phyloP scores from a whole-genome alignment of 352 stramenopile genomes.

The Salisapilia sapeloensis region DNA sequence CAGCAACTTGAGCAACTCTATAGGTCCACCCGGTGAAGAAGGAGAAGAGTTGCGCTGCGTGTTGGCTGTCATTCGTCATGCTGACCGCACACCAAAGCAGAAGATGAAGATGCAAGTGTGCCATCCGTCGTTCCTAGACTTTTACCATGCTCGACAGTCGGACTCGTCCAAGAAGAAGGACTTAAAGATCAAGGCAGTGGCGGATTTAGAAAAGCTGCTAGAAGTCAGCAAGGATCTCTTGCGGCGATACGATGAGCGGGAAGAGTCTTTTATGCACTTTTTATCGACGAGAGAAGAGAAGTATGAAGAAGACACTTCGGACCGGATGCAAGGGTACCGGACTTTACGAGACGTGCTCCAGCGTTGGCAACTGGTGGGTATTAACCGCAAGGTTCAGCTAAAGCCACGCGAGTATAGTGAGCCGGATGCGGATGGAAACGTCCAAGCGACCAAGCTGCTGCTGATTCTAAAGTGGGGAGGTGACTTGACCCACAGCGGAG shows the following conservation, averaged over 20 bases:
- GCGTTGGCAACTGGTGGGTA: conserved; percentile 90
- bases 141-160: conserved; percentile 47
- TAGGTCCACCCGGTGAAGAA: conserved; percentile 7
- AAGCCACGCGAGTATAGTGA: conserved; percentile 54
- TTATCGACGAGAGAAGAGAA: conserved; percentile 34
- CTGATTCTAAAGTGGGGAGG: conserved; percentile 99
- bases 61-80: conserved; percentile 97
- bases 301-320: conserved; percentile 43
- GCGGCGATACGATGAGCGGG: conserved; percentile 34
- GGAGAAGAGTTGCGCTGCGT: conserved; percentile 98
- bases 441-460: conserved; percentile 77
- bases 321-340: conserved; percentile 67
- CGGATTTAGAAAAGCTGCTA: conserved; percentile 61
- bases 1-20: no score
- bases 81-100: conserved; percentile 99
- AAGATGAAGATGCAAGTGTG: conserved; percentile 97
- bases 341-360: conserved; percentile 92
- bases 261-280: conserved; percentile 42
- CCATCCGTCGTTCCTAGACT: conserved; percentile 80
- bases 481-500: conserved; percentile 94
- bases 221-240: conserved; percentile 64
- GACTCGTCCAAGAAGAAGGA: conserved; percentile 32
- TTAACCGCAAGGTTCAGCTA: conserved; percentile 98
- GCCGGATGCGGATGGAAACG: conserved; percentile 10
- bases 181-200: conserved; percentile 77